Base-by-base conservation (phyloP, 1,284 basidiomycete genomes). In the Spongiforma sp. region DNA sequence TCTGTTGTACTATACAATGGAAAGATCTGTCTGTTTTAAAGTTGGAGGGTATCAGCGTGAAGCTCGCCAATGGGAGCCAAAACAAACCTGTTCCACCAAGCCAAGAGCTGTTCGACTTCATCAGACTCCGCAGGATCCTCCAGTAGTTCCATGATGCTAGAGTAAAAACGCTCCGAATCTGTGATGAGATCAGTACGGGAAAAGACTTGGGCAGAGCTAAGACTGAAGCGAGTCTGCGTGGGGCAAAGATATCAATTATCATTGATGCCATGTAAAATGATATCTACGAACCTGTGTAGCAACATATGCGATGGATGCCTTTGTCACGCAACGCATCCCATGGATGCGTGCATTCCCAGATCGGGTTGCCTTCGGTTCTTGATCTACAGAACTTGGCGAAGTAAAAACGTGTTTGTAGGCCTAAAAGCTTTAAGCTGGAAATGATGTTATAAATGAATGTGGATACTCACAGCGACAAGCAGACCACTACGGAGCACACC, bases 11-110 rank as follows among this genome's bases (percentile, higher is more conserved):
- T 52, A 52, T 52, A 52, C 21, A 52, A 11, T 52, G 48, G 48
- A 52, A 52, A 52, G 48, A 52, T 52, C 48, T 52, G 48, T 52
- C 48, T 48, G 46, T 52, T 52, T 52, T n/a, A n/a, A n/a, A n/a
- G n/a, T n/a, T n/a, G n/a, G 19, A 52, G 48, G 28, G 48, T 10
- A 30, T 52, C 28, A 52, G 48, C 8, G 28, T 19, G 12, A 52
- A 21, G 48, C 48, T 52, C 48, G 26, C 30, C 28, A 30, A 30
- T 30, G 48, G 21, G 14, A 30, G 48, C 48, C 14, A 52, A 52
- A 30, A 52, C 26, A 15, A 52, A 52, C 48, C 48, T 52, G 28
- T 52, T 52, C 48, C 48, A 52, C 48, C 48, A 52, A 19, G 48
- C 12, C 17, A 52, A 30, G 28, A 52, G 28, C 28, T 52, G 28